Evolutionary conservation across 768 basidiomycete genomes (phyloP), one percentile per base, ranked within the genome.

Genomic region (Tricholoma sp.): DNA sequence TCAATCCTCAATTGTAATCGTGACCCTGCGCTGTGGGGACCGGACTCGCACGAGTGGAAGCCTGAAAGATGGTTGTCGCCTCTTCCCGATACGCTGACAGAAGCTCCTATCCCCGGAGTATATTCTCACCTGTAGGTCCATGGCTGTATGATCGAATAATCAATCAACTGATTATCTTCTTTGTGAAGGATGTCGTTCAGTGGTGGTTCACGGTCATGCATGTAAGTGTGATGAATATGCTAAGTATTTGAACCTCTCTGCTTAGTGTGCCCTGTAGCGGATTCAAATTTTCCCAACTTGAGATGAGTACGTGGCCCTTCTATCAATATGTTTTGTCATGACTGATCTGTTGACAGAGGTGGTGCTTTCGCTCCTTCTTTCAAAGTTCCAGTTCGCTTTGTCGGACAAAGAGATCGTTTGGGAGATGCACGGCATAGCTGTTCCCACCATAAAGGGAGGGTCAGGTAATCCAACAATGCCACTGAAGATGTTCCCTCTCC

Each of bases 201-300:
- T 8, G 76, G 72, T 37, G 78, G 78, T 18, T 68, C 71, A 10
- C 66, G 77, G 19, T 68, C 77, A 6, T 80, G 79, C 72, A 77
- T 80, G 77, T 77, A 50, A 52, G 76, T 70, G 22, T 56, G n/a
- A 16, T 16, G 16, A 11, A 4, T 2, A 32, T 16, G 19, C 43
- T n/a, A n/a, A n/a, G n/a, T 29, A 19, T 39, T 34, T 19, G 32
- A 24, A 54, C 1, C 34, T n/a, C 21, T 32, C 21, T 22, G 31
- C 45, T 51, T 39, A 35, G n/a, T n/a, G n/a, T 50, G n/a, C 46
- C 9, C 27, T 49, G 24, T 55, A 79, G 78, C 31, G 81, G 80
- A 0, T 80, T 81, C 70, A 81, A 81, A 63, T 81, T 82, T 67
- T 75, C 80, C 3, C 75, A 81, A 58, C 68, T 82, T 7, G 80